phyloP scores from a whole-genome alignment of 495 filamentous ascomycete genomes.

The Pseudoneurospora amorphoporcata region DNA sequence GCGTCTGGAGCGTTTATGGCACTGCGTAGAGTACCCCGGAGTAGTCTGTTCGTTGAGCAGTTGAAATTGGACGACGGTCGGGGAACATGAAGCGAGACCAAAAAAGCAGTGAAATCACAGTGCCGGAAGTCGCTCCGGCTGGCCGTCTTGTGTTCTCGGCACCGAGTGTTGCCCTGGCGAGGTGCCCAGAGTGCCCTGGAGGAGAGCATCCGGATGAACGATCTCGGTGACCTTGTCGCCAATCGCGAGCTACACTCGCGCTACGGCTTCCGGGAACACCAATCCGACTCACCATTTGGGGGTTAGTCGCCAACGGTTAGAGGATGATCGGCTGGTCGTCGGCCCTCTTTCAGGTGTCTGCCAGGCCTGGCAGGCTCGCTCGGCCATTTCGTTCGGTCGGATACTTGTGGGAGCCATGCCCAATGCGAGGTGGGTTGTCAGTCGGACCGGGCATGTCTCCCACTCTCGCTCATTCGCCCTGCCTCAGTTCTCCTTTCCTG shows the following conservation, averaged over 20 bases:
- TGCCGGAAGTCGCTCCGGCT: background rate
- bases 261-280: background rate
- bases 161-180: background rate
- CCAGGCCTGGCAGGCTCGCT: background rate
- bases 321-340: background rate
- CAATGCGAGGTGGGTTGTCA: background rate
- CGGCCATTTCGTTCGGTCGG: background rate
- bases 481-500: background rate
- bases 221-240: background rate
- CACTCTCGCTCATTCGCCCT: background rate
- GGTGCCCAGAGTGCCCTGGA: background rate
- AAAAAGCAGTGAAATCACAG: background rate
- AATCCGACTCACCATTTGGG: background rate
- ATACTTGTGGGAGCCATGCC: background rate
- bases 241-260: background rate
- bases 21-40: background rate
- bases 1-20: background rate
- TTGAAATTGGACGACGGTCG: background rate
- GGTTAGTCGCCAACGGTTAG: background rate
- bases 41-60: background rate
- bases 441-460: background rate
- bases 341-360: background rate
- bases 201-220: background rate
- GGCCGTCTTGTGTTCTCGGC: background rate
- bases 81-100: background rate